Evolutionary conservation across 139 green algal species (phyloP).

Genomic region (Micromonas commoda): DNA sequence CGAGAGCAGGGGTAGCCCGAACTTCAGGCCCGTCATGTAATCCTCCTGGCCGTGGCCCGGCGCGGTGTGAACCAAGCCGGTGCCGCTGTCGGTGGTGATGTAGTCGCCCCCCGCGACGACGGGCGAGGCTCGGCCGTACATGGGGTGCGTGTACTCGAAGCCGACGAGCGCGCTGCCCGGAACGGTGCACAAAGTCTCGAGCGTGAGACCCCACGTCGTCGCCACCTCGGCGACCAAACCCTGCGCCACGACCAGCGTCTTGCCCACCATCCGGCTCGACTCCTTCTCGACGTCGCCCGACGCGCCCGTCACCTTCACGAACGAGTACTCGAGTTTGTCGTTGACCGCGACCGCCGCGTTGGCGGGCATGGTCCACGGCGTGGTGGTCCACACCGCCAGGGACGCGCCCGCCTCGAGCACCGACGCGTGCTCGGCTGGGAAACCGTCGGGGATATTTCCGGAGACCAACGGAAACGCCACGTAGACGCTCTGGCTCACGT

Average conservation of each 20-base stretch:
- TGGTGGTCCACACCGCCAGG: conserved; percentile 78
- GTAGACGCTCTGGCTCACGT: conserved; percentile 81
- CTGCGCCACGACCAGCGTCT: conserved; percentile 54
- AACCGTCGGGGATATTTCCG: conserved; percentile 9
- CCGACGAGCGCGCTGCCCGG: conserved; percentile 63
- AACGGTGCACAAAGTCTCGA: conserved; percentile 43
- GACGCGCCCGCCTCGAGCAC: conserved; percentile 36
- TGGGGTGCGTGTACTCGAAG: conserved; percentile 79
- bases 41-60: conserved; percentile 88
- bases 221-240: conserved; percentile 63
- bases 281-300: background rate
- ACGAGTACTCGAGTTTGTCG: conserved; percentile 74
- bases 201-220: conserved; percentile 56
- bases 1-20: conserved; percentile 78
- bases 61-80: conserved; percentile 92
- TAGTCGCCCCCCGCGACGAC: conserved; percentile 96
- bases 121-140: conserved; percentile 67
- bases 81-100: conserved; percentile 96
- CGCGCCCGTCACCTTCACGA: conserved; percentile 48
- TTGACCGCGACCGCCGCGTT: conserved; percentile 97
- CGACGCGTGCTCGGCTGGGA: conserved; percentile 18
- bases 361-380: conserved; percentile 96
- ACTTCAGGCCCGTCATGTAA: conserved; percentile 71
- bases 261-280: conserved; percentile 7
- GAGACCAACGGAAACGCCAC: conserved; percentile 57